Evolutionary conservation across 768 basidiomycete genomes (phyloP).

Genomic region (Trametes coccinea): DNA sequence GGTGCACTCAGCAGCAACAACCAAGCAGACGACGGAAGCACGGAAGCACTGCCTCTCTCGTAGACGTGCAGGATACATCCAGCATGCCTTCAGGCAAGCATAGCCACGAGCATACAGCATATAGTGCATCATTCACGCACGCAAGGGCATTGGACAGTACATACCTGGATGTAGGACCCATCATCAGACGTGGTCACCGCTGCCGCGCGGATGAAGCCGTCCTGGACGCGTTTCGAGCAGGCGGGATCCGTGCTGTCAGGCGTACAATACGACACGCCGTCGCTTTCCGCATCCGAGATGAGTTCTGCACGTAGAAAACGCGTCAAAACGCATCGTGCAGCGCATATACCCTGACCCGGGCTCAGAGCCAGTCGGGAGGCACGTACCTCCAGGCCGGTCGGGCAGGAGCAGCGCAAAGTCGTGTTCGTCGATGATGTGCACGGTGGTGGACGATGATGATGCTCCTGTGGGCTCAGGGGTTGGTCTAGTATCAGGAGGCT

Average conservation of each 20-base stretch:
- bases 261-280: constrained; percentile 40
- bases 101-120: neutral
- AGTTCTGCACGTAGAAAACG: constrained; percentile 31
- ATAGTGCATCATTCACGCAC: neutral
- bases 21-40: too few relatives aligned
- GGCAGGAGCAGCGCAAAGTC: constrained; percentile 42
- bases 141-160: neutral
- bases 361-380: neutral
- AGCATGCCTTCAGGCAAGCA: neutral
- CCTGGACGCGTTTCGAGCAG: constrained; percentile 35
- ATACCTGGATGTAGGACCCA: constrained; percentile 43
- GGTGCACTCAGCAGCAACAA: too few relatives aligned
- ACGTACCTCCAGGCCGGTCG: constrained; percentile 33
- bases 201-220: constrained; percentile 41
- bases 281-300: constrained; percentile 41
- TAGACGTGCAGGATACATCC: neutral
- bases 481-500: constrained; percentile 30
- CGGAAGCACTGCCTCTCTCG: too few relatives aligned
- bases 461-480: constrained; percentile 44
- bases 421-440: constrained; percentile 33
- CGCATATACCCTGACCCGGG: constrained; percentile 1
- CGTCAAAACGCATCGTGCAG: neutral
- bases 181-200: constrained; percentile 36
- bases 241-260: constrained; percentile 25
- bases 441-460: constrained; percentile 36